A percentile compares a stretch with the other conserved stretches of the same genome.
Conservation (phyloP, 306 rosid genomes). For the Cucumis melo region DNA sequence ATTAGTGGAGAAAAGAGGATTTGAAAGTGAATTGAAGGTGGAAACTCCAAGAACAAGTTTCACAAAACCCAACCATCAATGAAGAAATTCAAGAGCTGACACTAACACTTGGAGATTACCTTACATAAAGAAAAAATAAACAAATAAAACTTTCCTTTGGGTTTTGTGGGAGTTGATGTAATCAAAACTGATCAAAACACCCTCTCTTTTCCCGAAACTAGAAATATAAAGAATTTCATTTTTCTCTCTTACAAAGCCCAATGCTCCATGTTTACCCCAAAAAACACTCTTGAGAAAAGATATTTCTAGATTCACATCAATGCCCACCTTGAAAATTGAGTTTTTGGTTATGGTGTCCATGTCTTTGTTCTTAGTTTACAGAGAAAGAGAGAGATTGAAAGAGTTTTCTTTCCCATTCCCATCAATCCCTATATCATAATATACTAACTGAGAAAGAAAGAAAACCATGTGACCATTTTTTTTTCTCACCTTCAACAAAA, state of each 20-base stretch:
- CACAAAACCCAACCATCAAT: not conserved
- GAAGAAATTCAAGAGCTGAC: not conserved
- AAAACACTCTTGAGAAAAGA: constrained; percentile 24
- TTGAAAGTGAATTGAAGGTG: not conserved
- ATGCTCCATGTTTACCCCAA: constrained; percentile 23
- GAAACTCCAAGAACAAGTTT: not conserved
- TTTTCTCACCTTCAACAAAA: not conserved
- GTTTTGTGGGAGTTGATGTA: not conserved
- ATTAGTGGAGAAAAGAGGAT: not conserved
- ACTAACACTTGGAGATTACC: not conserved
- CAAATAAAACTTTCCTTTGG: not conserved
- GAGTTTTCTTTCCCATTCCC: not conserved
- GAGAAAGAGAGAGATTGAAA: not conserved
- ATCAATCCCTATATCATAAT: constrained; percentile 8
- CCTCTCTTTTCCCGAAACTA: constrained; percentile 5
- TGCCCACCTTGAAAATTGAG: constrained; percentile 39
- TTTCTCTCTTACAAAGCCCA: not conserved
- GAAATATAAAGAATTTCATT: not conserved
- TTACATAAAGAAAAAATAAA: not conserved
- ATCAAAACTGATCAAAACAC: not conserved
- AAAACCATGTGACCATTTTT: not conserved
- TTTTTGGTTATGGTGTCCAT: not conserved
- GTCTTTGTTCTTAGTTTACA: not conserved
- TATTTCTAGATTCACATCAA: constrained; percentile 35
- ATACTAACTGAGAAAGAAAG: not conserved